Evolutionary conservation across 2,329 filamentous ascomycete species (phyloP), one percentile per base, ranked within the genome.

Genomic region (Leptographium radiaticola): DNA sequence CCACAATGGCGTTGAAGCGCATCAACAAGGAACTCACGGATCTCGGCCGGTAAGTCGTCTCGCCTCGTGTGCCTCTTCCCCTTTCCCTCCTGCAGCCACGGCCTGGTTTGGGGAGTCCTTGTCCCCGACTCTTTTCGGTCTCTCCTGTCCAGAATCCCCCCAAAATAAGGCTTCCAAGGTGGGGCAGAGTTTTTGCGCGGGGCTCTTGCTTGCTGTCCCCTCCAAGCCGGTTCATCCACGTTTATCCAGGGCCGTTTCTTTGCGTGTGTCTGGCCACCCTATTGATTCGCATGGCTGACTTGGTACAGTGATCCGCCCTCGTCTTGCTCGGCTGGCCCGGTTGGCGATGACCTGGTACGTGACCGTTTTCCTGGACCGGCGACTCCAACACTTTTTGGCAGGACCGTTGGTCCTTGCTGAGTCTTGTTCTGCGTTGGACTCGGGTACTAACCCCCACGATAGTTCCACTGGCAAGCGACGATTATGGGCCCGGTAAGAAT

Each of bases 391-490:
- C 5, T 5, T 5, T 5, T 25, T 25, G 25, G 5, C 25, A 5
- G 25, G 25, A 25, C 25, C 25, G 25, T 36, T 6, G 34, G 9
- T 36, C 9, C 34, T 12, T 11, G 10, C 13, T 18, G 25, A 6
- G 40, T 8, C 20, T 25, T 2, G 18, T 25, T 49, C 6, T 34
- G 16, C 16, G 7, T 15, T 49, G 34, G n/a, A 20, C 11, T 15
- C 16, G n/a, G 15, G 13, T 40, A 31, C 18, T 52, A 30, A 25
- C 30, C 10, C 25, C 48, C 53, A 58, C 48, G 49, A 65, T 65
- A 98, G 91, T 98, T 98, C 70, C 93, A 97, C 83, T 98, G 93
- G 93, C 93, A 98, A 84, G 93, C 93, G 66, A 98, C 93, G 52
- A 98, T 98, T 71, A 98, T 98, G 93, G 93, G 93, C 73, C 93